Percentiles rank a stretch among this genome's conserved stretches.
Conservation (phyloP, 371 early-diverging fungal species). For the Saksenaea oblongispora region DNA sequence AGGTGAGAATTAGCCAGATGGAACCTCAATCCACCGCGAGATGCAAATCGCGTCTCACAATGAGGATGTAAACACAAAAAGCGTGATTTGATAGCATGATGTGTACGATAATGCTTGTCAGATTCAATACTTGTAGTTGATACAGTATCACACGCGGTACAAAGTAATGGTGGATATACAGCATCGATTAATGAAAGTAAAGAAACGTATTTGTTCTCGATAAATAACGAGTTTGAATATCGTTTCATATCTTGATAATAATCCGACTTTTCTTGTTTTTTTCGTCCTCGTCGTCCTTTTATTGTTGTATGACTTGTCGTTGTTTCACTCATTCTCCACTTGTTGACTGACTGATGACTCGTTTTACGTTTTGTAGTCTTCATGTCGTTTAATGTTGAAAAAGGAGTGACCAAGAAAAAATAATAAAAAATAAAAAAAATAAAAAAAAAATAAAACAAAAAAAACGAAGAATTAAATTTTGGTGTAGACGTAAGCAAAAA, state of each 20-base stretch:
- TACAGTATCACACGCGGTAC: conserved; percentile 16
- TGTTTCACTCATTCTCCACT: not conserved
- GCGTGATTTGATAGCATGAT: conserved; percentile 8
- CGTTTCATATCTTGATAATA: not conserved
- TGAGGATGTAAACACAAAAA: conserved; percentile 23
- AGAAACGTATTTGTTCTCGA: conserved; percentile 22
- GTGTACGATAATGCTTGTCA: conserved; percentile 9
- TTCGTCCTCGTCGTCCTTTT: not conserved
- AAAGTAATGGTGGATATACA: conserved; percentile 22
- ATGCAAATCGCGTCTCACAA: conserved; percentile 16
- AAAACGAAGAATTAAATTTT: not conserved
- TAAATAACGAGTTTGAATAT: conserved; percentile 15
- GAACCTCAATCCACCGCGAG: conserved; percentile 20
- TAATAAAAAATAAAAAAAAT: not conserved
- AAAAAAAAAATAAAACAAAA: not conserved
- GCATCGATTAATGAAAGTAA: conserved; percentile 20
- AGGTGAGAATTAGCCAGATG: conserved; percentile 22
- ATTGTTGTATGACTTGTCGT: not conserved
- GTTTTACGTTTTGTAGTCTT: not conserved
- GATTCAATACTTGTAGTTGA: conserved; percentile 7
- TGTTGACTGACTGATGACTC: not conserved
- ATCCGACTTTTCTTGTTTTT: not conserved
- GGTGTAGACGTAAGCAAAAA: not conserved
- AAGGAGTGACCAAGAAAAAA: not conserved
- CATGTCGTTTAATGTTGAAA: not conserved